These are phyloP conservation scores for Blastobotrys raffinosifermentans DNA, from an alignment of 1,139 yeast species.

Conservation along the genomic window DNA sequence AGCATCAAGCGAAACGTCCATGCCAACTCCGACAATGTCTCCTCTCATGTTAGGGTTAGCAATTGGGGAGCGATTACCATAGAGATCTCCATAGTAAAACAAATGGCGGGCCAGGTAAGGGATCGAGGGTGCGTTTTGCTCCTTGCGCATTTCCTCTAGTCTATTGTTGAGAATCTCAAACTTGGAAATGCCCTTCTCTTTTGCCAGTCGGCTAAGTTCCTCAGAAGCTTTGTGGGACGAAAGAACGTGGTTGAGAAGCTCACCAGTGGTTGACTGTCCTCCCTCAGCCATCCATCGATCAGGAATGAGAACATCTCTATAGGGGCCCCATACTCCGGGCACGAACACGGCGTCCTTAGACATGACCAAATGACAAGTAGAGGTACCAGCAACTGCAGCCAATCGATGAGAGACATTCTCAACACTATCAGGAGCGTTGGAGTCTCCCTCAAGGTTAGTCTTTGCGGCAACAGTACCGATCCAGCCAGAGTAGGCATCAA, in stretches of 20 bases:
- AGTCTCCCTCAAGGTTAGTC: constrained; percentile 31
- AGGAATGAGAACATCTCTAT: constrained; percentile 83
- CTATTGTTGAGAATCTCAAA: constrained; percentile 77
- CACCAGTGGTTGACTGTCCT: constrained; percentile 97
- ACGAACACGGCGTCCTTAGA: constrained; percentile 83
- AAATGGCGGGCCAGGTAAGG: constrained; percentile 76
- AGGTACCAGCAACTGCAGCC: constrained; percentile 98
- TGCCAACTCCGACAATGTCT: constrained; percentile 84
- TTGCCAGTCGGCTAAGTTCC: constrained; percentile 56
- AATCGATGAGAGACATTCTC: constrained; percentile 66
- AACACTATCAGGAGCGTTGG: constrained; percentile 40
- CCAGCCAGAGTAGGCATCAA: constrained; percentile 99
- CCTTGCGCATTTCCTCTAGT: constrained; percentile 60
- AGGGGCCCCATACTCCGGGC: constrained; percentile 98
- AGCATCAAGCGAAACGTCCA: constrained; percentile 82
- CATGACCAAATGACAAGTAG: constrained; percentile 92
- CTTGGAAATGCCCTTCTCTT: constrained; percentile 60
- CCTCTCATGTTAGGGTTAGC: constrained; percentile 95
- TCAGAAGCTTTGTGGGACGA: constrained; percentile 83
- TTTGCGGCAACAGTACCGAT: constrained; percentile 95
- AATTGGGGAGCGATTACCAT: constrained; percentile 94
- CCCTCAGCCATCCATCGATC: constrained; percentile 98
- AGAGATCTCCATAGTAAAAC: constrained; percentile 93
- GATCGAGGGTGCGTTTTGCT: constrained; percentile 57
- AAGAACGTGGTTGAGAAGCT: constrained; percentile 82